Percentiles rank a stretch among this genome's conserved stretches.
phyloP scores from a whole-genome alignment of 352 stramenopile species.

The Globisporangium viniferum region DNA sequence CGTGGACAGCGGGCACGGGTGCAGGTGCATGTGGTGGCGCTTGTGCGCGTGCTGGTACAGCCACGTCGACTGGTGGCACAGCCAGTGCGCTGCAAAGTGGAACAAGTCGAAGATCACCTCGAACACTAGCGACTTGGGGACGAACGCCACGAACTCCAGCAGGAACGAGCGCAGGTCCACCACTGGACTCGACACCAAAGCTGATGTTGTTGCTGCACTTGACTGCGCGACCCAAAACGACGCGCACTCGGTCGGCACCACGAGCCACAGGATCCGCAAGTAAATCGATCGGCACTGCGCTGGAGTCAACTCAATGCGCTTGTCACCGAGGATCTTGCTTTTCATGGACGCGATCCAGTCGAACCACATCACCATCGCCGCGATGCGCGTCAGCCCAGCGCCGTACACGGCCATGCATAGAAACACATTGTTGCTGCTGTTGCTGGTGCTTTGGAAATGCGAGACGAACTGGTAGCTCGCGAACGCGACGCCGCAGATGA shows the following conservation, averaged over 20 bases:
- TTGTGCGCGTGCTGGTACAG: slow-evolving; percentile 85
- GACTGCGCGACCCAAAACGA: slow-evolving; percentile 49
- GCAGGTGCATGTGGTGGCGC: slow-evolving; percentile 72
- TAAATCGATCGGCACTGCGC: slow-evolving; percentile 49
- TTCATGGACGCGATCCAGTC: slow-evolving; percentile 80
- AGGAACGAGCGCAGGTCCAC: slow-evolving; percentile 21
- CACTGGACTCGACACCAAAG: not conserved
- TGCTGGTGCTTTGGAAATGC: not conserved
- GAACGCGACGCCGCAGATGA: slow-evolving; percentile 60
- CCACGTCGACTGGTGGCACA: slow-evolving; percentile 59
- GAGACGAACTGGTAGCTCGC: slow-evolving; percentile 27
- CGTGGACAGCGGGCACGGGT: slow-evolving; percentile 75
- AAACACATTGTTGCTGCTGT: not conserved
- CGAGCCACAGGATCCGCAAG: slow-evolving; percentile 55
- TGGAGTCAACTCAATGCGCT: slow-evolving; percentile 42
- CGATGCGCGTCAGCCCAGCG: slow-evolving; percentile 48
- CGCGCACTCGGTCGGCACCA: slow-evolving; percentile 67
- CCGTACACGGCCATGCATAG: slow-evolving; percentile 34
- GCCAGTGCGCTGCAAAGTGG: slow-evolving; percentile 77
- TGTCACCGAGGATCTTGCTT: slow-evolving; percentile 55
- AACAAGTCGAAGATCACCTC: slow-evolving; percentile 87
- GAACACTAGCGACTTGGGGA: slow-evolving; percentile 83
- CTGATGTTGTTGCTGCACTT: not conserved
- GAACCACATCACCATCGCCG: slow-evolving; percentile 69
- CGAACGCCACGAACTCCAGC: slow-evolving; percentile 52